Percentiles rank a stretch among this genome's conserved stretches.
Evolutionary conservation across 2,329 filamentous ascomycete genomes (phyloP).

Genomic region (Pleomassaria siparia): DNA sequence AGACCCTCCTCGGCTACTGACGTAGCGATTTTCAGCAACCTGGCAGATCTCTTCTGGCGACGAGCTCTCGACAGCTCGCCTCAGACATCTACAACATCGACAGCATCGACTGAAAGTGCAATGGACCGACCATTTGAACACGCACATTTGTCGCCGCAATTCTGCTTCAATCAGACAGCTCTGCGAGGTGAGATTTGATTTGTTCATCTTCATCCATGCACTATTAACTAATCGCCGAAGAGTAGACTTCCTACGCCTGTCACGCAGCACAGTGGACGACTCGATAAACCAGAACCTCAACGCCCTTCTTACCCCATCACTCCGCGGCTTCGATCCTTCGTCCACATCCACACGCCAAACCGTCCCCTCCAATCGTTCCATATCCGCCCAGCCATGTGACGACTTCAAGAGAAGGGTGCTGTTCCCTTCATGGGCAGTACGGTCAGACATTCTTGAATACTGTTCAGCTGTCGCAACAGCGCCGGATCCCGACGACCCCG

Average conservation of each 20-base stretch:
- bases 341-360: conserved; percentile 69
- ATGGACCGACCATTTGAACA: conserved; percentile 48
- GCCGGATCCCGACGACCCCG: conserved; percentile 84
- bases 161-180: conserved; percentile 56
- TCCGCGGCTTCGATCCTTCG: conserved; percentile 72
- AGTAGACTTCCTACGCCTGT: conserved; percentile 86
- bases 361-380: conserved; percentile 53
- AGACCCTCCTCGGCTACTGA: background rate
- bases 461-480: conserved; percentile 85
- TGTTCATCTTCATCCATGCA: conserved; percentile 17
- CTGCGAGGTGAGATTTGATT: conserved; percentile 46
- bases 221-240: conserved; percentile 38
- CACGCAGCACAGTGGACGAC: conserved; percentile 83
- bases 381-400: conserved; percentile 65
- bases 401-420: conserved; percentile 75
- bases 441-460: conserved; percentile 83
- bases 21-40: conserved; percentile 10
- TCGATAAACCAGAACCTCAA: conserved; percentile 93
- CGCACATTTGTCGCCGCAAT: conserved; percentile 49
- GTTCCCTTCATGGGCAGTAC: conserved; percentile 84
- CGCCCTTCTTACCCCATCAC: conserved; percentile 76
- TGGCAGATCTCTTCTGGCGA: conserved; percentile 38
- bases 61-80: conserved; percentile 16
- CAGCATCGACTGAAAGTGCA: conserved; percentile 5
- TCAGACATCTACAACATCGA: conserved; percentile 11